These are phyloP conservation scores for Colletotrichum sp. DNA, from an alignment of 2,329 filamentous ascomycete genomes.

Conservation along the genomic window DNA sequence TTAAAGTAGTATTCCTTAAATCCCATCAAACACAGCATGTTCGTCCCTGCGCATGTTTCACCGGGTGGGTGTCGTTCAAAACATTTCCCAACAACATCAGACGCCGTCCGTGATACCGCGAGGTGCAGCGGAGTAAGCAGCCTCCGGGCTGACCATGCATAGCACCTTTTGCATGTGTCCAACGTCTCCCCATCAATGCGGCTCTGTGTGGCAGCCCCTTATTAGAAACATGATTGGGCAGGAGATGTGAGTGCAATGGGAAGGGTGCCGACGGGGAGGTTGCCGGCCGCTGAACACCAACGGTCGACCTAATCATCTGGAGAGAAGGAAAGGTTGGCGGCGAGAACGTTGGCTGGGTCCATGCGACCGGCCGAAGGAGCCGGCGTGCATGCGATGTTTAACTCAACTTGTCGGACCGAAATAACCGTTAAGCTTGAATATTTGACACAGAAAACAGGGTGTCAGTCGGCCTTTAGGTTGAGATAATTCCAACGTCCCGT, in stretches of 20 bases:
- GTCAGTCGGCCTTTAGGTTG: neutral
- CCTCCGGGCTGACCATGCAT: neutral
- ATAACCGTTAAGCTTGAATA: neutral
- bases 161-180: neutral
- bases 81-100: neutral
- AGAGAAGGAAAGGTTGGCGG: neutral
- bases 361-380: neutral
- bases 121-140: neutral
- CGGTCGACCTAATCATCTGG: neutral
- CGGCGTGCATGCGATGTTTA: neutral
- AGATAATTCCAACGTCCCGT: neutral
- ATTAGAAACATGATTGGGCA: neutral
- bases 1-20: neutral
- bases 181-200: neutral
- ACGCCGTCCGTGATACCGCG: neutral
- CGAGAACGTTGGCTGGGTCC: neutral
- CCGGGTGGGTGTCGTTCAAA: neutral
- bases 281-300: neutral
- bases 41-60: neutral
- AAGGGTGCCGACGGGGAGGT: neutral
- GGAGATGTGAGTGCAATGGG: neutral
- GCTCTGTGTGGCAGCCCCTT: neutral
- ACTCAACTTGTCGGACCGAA: neutral
- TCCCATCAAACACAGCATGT: neutral
- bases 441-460: neutral